Base-by-base conservation (phyloP, 129 eudicot genomes). In the Arctium minus region DNA sequence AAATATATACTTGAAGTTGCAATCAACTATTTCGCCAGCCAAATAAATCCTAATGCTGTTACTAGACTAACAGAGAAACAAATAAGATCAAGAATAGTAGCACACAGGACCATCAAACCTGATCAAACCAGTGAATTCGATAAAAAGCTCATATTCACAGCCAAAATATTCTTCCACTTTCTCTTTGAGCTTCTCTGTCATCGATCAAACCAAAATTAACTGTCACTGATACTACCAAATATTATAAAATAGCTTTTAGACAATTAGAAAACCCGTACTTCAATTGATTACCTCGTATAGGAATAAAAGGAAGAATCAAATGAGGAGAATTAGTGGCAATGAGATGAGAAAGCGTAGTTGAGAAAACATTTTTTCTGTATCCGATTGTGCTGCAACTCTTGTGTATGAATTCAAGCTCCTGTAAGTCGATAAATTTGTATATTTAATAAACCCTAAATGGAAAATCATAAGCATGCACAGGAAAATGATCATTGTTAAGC, bases 121-220 rank as follows among this genome's bases (percentile, higher is more conserved):
- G 87, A 96, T 96, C 79, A 96, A 92, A 39, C 98, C 99, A 73
- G 99, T 96, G 86, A 96, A 96, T 78, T 96, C 99, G 4, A 93
- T 83, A 72, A 91, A 86, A 72, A 96, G 90, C 87, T 96, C 98
- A 53, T 75, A 96, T 73, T 90, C 90, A 71, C 98, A 93, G 9
- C 94, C 92, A 65, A 96, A 93, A 74, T 85, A 86, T 42, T 96
- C 98, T 87, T 96, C 99, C 40, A 85, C 93, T 77, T 87, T 91
- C 85, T 95, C 99, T 86, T 90, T 93, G 70, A 96, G 81, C 86
- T 77, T 87, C 86, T 96, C 98, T 92, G 68, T 85, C 80, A 88
- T 42, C 83, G 62, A 22, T 68, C 70, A 50, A 75, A 46, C 1
- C 67, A 17, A 46, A 27, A 78, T 38, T 27, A 50, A 81, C 40